A percentile compares a stretch with the other conserved stretches of the same genome.
Evolutionary conservation across 176 grass and related monocot genomes (phyloP).

Genomic region (Triticum timopheevii): DNA sequence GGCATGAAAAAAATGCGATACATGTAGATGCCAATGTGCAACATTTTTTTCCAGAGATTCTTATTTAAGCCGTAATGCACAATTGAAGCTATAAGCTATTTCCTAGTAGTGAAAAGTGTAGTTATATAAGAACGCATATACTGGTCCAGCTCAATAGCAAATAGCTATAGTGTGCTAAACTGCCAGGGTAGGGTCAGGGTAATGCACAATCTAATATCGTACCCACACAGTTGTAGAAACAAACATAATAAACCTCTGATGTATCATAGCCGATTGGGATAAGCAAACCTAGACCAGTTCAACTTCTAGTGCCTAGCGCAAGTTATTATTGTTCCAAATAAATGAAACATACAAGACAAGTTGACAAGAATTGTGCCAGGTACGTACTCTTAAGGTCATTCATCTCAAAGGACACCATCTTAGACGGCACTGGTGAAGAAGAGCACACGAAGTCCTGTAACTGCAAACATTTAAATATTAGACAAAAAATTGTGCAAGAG

Average conservation of each 20-base stretch:
- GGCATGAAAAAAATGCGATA: no score
- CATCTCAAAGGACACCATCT: slow-evolving; percentile 49
- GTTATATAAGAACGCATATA: neutral
- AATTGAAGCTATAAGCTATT: no score
- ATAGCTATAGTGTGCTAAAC: neutral
- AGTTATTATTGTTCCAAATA: neutral
- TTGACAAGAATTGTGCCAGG: neutral
- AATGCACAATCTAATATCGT: neutral
- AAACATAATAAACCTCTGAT: neutral
- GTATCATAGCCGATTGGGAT: neutral
- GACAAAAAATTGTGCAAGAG: neutral
- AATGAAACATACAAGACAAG: neutral
- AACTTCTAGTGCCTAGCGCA: neutral
- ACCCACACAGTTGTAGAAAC: neutral
- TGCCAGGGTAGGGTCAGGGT: neutral
- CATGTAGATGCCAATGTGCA: no score
- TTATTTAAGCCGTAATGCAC: no score
- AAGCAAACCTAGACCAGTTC: neutral
- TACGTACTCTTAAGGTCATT: no score
- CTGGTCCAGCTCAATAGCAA: neutral
- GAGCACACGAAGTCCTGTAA: slow-evolving; percentile 8
- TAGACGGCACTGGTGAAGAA: slow-evolving; percentile 22
- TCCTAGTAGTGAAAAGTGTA: no score
- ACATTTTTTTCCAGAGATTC: no score
- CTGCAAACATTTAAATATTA: neutral